Evolutionary conservation across 2,329 filamentous ascomycete species (phyloP), one percentile per base, ranked within the genome.

Genomic region (Ascocoryne sarcoides): DNA sequence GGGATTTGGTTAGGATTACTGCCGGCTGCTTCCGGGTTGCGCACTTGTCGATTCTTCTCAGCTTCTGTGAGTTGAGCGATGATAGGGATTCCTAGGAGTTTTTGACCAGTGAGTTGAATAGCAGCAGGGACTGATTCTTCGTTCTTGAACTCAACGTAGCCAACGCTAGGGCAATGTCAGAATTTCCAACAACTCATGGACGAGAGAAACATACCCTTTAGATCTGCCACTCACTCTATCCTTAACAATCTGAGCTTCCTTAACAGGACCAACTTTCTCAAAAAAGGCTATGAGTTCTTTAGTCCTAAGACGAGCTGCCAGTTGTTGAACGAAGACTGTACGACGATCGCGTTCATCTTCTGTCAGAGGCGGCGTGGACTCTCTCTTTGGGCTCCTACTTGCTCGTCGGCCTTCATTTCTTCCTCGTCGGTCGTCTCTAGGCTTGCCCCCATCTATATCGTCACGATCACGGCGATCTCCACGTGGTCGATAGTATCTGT

Each of bases 21-120:
- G 51, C 74, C 73, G 36, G 71, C 65, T 37, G 75, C 69, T 55
- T 92, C 84, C 38, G 84, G 76, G 50, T 77, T 90, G 53, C 90
- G 87, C 50, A 88, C 87, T 71, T 95, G 90, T 55, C 92, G 88
- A 62, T 98, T 98, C 73, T 98, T 98, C 66, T 98, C 93, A 62
- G 92, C 93, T 73, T 98, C 92, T 57, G 92, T 96, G 62, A 95
- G 80, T 67, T 96, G 90, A 40, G 90, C 93, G 58, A 98, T 98
- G 62, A 98, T 93, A 44, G 92, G 92, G 53, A 98, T 95, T 73
- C 88, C 89, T 82, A 95, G 73, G 66, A 98, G 82, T 68, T 92
- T 95, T 71, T 96, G 90, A 67, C 92, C 92, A 64, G 92, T 98
- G 71, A 98, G 88, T 70, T 95, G 85, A 62, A 98, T 84, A 60